Evolutionary conservation across 148 eudicot species (phyloP), one percentile per base, ranked within the genome.

Genomic region (Rhododendron henanense): DNA sequence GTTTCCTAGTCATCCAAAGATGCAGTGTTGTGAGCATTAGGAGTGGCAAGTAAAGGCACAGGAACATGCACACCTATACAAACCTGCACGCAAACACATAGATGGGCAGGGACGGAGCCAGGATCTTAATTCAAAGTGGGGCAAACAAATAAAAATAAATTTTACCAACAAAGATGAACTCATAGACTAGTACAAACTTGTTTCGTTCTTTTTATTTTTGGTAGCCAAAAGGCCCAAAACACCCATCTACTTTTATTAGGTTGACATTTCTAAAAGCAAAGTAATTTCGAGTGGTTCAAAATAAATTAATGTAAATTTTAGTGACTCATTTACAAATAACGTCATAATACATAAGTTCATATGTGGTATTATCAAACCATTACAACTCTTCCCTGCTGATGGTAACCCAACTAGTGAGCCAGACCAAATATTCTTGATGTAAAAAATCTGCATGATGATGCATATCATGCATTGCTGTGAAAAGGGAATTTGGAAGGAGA

Each of bases 1-100:
- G 86, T 11, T 23, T 75, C 78, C 83, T 33, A 87, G 83, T 77
- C 71, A 74, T 53, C 51, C 50, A 51, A 48, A 50, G 15, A 37
- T 78, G 44, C 48, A 77, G 33, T 48, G 47, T 44, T 33, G 35
- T 9, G 44, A n/a, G 59, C 50, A 55, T 33, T 16, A n/a, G 82
- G 63, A 81, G 47, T 57, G 5, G 8, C 71, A 81, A 81, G 57
- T n/a, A 81, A 23, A 81, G 18, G 63, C 39, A 25, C 82, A 48
- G 6, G 83, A 53, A 81, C 83, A 53, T 31, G 23, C 39, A 53
- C 9, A 15, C 59, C 35, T n/a, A 4, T 44, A 31, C n/a, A 81
- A 48, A 51, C 65, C 23, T 51, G 41, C 23, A 53, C 13, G 21
- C 63, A 51, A 50, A 81, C 63, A 48, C 31, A 79, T 28, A n/a